A percentile compares a stretch with the other conserved stretches of the same genome.
These are phyloP conservation scores for Suhomyces sp. DNA, from an alignment of 805 yeast species.

Conservation along the genomic window DNA sequence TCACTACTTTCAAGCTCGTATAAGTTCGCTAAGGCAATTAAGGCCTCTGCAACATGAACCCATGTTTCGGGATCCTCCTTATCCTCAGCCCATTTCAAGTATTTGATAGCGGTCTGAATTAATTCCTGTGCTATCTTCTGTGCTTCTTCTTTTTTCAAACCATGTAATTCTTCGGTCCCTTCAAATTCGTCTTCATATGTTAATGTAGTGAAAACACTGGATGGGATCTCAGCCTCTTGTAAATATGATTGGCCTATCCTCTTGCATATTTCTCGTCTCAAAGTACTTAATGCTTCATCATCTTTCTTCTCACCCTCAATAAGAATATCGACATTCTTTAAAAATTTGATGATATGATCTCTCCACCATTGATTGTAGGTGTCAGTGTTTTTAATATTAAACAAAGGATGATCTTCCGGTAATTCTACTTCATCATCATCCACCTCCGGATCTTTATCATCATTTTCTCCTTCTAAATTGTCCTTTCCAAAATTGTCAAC, in stretches of 20 bases:
- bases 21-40: constrained; percentile 75
- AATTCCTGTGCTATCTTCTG: constrained; percentile 48
- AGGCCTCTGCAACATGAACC: constrained; percentile 85
- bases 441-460: constrained; percentile 26
- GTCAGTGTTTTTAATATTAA: constrained; percentile 37
- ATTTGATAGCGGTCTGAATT: constrained; percentile 54
- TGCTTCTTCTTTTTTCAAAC: constrained; percentile 41
- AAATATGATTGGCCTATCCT: constrained; percentile 63
- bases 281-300: constrained; percentile 16
- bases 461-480: constrained; percentile 49
- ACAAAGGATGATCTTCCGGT: constrained; percentile 56
- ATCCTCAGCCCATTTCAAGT: constrained; percentile 58
- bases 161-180: constrained; percentile 30
- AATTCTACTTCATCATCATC: constrained; percentile 41
- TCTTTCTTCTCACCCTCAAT: constrained; percentile 7
- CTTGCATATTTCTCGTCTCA: constrained; percentile 43
- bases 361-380: constrained; percentile 59
- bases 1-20: constrained; percentile 61
- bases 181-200: constrained; percentile 56
- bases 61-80: constrained; percentile 77
- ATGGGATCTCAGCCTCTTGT: constrained; percentile 64
- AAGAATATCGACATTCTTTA: constrained; percentile 30
- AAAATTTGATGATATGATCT: constrained; percentile 36
- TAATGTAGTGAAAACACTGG: constrained; percentile 52
- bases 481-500: constrained; percentile 63